These are phyloP conservation scores for Ascomycota sp. DNA, from an alignment of 2,329 filamentous ascomycete species.

Conservation along the genomic window DNA sequence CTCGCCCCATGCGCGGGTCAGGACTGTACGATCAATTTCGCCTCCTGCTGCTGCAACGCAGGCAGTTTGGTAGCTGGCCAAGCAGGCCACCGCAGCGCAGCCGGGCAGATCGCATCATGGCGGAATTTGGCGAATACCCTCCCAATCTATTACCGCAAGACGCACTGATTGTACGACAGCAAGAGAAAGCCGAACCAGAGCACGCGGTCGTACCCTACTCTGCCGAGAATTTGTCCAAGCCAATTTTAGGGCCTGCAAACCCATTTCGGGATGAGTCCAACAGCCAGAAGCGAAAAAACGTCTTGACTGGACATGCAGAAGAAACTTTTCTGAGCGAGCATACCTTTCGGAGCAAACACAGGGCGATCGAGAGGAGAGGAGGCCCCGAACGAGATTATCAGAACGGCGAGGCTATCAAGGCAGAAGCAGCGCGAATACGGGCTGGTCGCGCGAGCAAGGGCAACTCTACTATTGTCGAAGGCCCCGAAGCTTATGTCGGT, in stretches of 20 bases:
- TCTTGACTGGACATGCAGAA: slow-evolving; percentile 68
- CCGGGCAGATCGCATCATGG: slow-evolving; percentile 19
- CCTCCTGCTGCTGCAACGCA: too few species aligned
- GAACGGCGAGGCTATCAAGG: slow-evolving; percentile 40
- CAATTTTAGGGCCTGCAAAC: slow-evolving; percentile 48
- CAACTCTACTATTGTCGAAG: slow-evolving; percentile 64
- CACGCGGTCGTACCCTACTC: slow-evolving; percentile 45
- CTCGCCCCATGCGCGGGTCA: too few species aligned
- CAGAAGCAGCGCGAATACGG: slow-evolving; percentile 44
- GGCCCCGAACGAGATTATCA: slow-evolving; percentile 35
- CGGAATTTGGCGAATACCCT: slow-evolving; percentile 41
- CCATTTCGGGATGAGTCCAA: slow-evolving; percentile 48
- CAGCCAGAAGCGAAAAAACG: slow-evolving; percentile 54
- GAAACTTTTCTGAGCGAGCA: slow-evolving; percentile 82
- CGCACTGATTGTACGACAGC: slow-evolving; percentile 35
- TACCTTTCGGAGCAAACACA: slow-evolving; percentile 73
- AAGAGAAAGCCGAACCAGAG: slow-evolving; percentile 27
- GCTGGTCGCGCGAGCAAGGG: slow-evolving; percentile 73
- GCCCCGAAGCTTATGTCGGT: slow-evolving; percentile 72
- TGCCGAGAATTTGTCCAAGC: slow-evolving; percentile 50
- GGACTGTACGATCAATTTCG: too few species aligned
- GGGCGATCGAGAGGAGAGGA: slow-evolving; percentile 53
- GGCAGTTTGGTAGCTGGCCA: too few species aligned
- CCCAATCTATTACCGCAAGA: slow-evolving; percentile 46
- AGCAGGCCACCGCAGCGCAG: too few species aligned